A percentile compares a stretch with the other conserved stretches of the same genome.
These are phyloP conservation scores for Biscutella laevigata DNA, from an alignment of 441 rosid species.

Conservation along the genomic window DNA sequence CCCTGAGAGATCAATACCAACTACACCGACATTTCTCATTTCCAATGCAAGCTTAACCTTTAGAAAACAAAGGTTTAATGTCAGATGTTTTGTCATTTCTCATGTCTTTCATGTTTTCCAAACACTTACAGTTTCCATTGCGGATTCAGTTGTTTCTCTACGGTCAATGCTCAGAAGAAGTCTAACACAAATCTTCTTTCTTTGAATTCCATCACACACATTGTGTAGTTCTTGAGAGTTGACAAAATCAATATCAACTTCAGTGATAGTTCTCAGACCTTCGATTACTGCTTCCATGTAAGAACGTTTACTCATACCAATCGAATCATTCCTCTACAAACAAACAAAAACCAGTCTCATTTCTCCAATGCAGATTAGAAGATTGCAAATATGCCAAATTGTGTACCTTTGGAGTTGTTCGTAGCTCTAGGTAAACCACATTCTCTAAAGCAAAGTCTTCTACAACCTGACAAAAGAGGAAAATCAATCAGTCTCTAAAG, in stretches of 20 bases:
- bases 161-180: slow-evolving; percentile 97
- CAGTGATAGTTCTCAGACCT: slow-evolving; percentile 54
- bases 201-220: slow-evolving; percentile 30
- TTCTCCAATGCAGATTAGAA: neutral
- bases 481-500: neutral
- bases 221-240: slow-evolving; percentile 16
- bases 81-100: no score
- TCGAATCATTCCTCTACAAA: slow-evolving; percentile 63
- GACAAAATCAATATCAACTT: slow-evolving; percentile 53
- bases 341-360: neutral
- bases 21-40: slow-evolving; percentile 68
- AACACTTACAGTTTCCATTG: slow-evolving; percentile 85
- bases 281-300: slow-evolving; percentile 85
- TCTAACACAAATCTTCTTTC: slow-evolving; percentile 70
- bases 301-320: slow-evolving; percentile 89
- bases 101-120: no score
- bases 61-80: neutral
- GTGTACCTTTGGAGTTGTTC: slow-evolving; percentile 93
- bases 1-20: slow-evolving; percentile 95
- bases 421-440: slow-evolving; percentile 72
- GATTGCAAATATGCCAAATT: neutral
- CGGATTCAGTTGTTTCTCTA: slow-evolving; percentile 74
- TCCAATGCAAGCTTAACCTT: slow-evolving; percentile 88
- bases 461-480: slow-evolving; percentile 45
- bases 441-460: slow-evolving; percentile 81